Conservation (phyloP, 352 stramenopile genomes). For the Globisporangium rhizosaccharum region DNA sequence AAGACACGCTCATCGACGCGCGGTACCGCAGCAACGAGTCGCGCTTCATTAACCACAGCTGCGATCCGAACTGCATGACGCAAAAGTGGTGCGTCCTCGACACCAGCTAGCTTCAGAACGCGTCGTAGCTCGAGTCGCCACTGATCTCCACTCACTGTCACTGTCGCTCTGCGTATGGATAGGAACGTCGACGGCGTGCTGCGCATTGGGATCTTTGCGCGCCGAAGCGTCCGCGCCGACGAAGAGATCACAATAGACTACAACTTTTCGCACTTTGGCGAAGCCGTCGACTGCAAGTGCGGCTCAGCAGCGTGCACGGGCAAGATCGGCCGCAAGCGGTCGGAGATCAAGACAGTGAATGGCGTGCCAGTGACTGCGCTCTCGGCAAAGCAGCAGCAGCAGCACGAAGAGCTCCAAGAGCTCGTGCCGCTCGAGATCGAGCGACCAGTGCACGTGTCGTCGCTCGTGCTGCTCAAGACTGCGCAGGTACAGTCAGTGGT, state of each 20-base stretch:
- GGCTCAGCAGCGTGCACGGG: constrained; percentile 64
- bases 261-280: constrained; percentile 82
- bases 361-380: not conserved
- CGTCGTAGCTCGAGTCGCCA: too few species aligned
- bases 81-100: constrained; percentile 82
- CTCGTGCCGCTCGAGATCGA: constrained; percentile 49
- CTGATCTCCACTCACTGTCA: not conserved
- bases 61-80: constrained; percentile 91
- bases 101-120: too few species aligned
- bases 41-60: constrained; percentile 96
- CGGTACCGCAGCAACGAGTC: constrained; percentile 89
- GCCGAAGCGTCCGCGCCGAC: constrained; percentile 38
- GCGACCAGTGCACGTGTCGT: constrained; percentile 55
- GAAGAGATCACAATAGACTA: constrained; percentile 87
- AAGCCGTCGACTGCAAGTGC: constrained; percentile 72
- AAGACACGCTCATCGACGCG: constrained; percentile 82
- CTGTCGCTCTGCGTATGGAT: not conserved
- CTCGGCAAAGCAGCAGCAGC: constrained; percentile 9
- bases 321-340: constrained; percentile 72
- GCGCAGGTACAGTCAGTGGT: constrained; percentile 23
- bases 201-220: constrained; percentile 77
- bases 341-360: constrained; percentile 26
- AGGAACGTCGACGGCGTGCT: constrained; percentile 70
- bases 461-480: constrained; percentile 70
- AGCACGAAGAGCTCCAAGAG: constrained; percentile 12